These are phyloP conservation scores for Xylariales sp. DNA, from an alignment of 2,329 filamentous ascomycete genomes.

Conservation along the genomic window DNA sequence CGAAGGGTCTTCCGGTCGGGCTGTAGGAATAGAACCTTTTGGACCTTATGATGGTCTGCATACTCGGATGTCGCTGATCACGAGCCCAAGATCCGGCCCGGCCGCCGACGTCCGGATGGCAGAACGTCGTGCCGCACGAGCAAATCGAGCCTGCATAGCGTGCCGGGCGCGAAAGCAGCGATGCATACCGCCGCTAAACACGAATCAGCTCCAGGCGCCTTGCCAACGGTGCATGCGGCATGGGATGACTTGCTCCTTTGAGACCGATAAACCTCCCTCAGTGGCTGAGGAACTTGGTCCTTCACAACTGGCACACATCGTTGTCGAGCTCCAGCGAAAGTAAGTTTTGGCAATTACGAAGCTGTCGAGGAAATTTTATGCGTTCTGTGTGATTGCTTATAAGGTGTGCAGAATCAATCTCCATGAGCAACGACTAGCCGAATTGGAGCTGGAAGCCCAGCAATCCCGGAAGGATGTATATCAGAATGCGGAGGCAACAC, in stretches of 20 bases:
- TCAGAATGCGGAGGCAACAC: background rate
- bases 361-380: too few species aligned
- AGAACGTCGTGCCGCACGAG: conserved; percentile 1
- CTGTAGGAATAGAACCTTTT: too few species aligned
- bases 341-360: background rate
- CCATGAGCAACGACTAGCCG: conserved; percentile 4
- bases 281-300: background rate
- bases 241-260: conserved; percentile 2
- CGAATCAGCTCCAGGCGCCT: background rate
- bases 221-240: conserved; percentile 4
- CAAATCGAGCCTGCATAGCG: conserved; percentile 4
- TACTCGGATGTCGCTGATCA: too few species aligned
- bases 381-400: too few species aligned
- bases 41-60: too few species aligned
- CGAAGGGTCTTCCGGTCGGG: too few species aligned
- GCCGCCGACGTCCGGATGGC: conserved; percentile 1
- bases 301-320: conserved; percentile 1
- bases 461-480: background rate
- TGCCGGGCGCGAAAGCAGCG: conserved; percentile 4
- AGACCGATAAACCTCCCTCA: conserved; percentile 1
- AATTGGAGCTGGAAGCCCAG: background rate
- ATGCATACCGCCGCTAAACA: background rate
- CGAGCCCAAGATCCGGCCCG: background rate
- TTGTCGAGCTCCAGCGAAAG: conserved; percentile 1
- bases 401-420: background rate